Evolutionary conservation across 176 grass and related monocot genomes (phyloP).

Genomic region (Saccharum spontaneum): DNA sequence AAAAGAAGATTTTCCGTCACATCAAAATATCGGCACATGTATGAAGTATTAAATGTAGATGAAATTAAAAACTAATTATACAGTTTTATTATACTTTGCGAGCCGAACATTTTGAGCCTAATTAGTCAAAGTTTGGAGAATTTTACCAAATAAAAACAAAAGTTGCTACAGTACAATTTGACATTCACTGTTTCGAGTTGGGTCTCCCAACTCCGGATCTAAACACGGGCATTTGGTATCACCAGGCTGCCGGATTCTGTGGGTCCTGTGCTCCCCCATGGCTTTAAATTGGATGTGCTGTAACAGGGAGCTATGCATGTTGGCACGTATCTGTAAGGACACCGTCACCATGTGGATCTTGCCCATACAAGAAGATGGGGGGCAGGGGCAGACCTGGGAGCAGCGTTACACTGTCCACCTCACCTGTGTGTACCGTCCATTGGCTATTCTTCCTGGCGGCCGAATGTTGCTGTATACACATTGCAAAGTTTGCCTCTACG

Average conservation of each 20-base stretch:
- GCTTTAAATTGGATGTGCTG: background rate
- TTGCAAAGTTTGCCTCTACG: background rate
- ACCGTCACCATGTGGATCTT: background rate
- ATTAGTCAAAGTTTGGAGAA: too few relatives aligned
- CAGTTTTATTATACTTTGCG: too few relatives aligned
- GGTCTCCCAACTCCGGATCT: too few relatives aligned
- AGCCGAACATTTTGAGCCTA: too few relatives aligned
- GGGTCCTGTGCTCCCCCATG: background rate
- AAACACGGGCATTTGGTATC: background rate
- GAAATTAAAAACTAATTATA: too few relatives aligned
- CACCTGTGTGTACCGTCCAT: background rate
- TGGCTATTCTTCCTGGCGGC: background rate
- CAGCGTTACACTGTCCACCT: background rate
- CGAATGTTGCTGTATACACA: background rate
- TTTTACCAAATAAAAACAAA: too few relatives aligned
- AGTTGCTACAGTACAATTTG: too few relatives aligned
- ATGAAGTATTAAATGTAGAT: too few relatives aligned
- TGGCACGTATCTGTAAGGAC: too few relatives aligned
- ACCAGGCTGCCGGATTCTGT: background rate
- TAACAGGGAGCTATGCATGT: background rate
- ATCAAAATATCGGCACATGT: too few relatives aligned
- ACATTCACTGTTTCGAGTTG: too few relatives aligned
- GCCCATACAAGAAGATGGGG: background rate
- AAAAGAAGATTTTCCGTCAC: too few relatives aligned
- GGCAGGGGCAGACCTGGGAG: background rate